Base-by-base conservation (phyloP, 1,139 yeast genomes). In the Yamadazyma sp. region DNA sequence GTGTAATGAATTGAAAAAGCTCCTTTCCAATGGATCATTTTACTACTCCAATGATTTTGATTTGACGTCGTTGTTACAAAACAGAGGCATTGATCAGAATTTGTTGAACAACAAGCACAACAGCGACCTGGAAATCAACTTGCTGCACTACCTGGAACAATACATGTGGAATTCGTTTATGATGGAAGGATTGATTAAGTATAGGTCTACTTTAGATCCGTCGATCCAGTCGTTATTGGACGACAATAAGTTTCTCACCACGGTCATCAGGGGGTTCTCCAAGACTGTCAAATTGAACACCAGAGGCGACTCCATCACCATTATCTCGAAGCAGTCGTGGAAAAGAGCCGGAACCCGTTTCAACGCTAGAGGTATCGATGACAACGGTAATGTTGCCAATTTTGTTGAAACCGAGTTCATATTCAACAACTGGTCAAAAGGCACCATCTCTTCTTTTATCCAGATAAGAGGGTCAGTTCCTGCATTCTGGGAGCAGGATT, bases 141-240 rank as follows among this genome's bases (percentile, higher is more conserved):
- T 49, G 14, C 83, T 80, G 46, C 76, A 78, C 42, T 82, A 76
- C 47, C 90, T 84, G 55, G 80, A 80, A 41, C 92, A 90, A 49
- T 92, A 86, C 56, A 89, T 92, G 97, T 94, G 99, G 99, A 94
- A 94, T 59, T 76, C 85, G 6, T 92, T 86, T 58, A 78, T 94
- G 81, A 82, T 90, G 81, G 76, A 82, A 41, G 96, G 90, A 46
- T 74, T 94, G 44, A 72, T 87, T 45, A 72, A 76, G 38, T 90
- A 86, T 59, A 70, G 96, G 43, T 73, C 83, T 41, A 83, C 85
- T 43, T 62, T 89, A 41, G 89, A 84, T 27, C 67, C 72, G 3
- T 72, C 64, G 16, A 78, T 80, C 32, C 82, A 78, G 45, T 61
- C 66, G 18, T 66, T 75, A 7, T 57, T 94, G 40, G 96, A 90